A percentile compares a stretch with the other conserved stretches of the same genome.
phyloP scores from a whole-genome alignment of 2,329 filamentous ascomycete genomes.

The Emericellopsis atlantica region DNA sequence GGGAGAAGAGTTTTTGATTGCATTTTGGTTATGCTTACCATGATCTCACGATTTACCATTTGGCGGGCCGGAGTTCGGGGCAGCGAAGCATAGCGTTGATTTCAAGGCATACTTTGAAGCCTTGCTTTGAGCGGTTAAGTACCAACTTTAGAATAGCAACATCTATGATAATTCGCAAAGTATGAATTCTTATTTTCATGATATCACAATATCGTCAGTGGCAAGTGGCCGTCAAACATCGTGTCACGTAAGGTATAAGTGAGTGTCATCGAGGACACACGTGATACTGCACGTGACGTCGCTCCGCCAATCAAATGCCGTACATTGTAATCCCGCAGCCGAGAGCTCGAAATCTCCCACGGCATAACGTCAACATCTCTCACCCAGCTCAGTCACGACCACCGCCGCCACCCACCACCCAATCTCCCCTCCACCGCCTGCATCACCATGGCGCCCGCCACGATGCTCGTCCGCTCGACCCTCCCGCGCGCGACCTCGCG shows the following conservation, averaged over 20 bases:
- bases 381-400: not conserved
- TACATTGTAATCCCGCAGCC: slow-evolving; percentile 8
- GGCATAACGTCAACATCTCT: slow-evolving; percentile 4
- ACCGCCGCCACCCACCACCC: not conserved
- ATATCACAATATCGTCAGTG: not conserved
- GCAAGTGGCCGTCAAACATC: too few relatives aligned
- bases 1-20: slow-evolving; percentile 43
- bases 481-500: slow-evolving; percentile 1
- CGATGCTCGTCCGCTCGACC: slow-evolving; percentile 2
- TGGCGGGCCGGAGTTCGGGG: too few relatives aligned
- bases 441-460: slow-evolving; percentile 3
- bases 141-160: not conserved
- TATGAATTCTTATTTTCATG: not conserved
- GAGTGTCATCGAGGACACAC: slow-evolving; percentile 1
- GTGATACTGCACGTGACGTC: slow-evolving; percentile 5
- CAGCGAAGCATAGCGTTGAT: too few relatives aligned
- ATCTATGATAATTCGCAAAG: not conserved
- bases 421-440: not conserved
- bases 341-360: slow-evolving; percentile 3
- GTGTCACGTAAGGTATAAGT: not conserved
- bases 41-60: too few relatives aligned
- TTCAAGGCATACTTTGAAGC: too few relatives aligned
- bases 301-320: slow-evolving; percentile 4
- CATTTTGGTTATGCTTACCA: slow-evolving; percentile 5
- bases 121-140: too few relatives aligned